Conservation (phyloP, 1,284 basidiomycete genomes). For the Cutaneotrichosporon cutaneum region DNA sequence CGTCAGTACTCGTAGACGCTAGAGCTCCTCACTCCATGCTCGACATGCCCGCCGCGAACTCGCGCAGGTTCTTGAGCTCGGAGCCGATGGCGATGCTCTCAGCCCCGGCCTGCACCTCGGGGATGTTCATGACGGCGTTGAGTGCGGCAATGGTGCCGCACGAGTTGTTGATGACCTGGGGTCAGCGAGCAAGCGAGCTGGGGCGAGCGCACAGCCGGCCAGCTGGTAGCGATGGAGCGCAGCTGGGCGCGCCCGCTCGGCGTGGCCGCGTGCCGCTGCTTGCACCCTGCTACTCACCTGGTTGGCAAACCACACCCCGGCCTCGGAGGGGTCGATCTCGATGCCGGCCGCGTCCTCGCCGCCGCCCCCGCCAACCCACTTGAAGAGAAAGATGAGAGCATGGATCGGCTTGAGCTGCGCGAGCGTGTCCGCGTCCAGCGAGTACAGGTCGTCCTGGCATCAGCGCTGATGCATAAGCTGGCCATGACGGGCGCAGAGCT, state of each 20-base stretch:
- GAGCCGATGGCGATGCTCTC: conserved; percentile 33
- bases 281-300: conserved; percentile 55
- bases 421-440: conserved; percentile 71
- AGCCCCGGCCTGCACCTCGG: background rate
- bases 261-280: no score
- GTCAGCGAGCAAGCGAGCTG: background rate
- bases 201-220: background rate
- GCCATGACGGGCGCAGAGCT: no score
- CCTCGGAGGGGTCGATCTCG: conserved; percentile 64
- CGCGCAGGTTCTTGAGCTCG: conserved; percentile 70
- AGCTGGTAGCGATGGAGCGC: background rate
- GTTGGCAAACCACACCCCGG: conserved; percentile 81
- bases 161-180: conserved; percentile 79
- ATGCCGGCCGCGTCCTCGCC: conserved; percentile 53
- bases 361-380: conserved; percentile 66
- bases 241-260: background rate
- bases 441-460: conserved; percentile 73
- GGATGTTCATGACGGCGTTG: conserved; percentile 86
- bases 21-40: conserved; percentile 59
- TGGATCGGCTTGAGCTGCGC: conserved; percentile 72
- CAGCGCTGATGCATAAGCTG: background rate
- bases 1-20: background rate
- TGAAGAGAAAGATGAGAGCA: conserved; percentile 89
- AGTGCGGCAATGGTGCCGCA: conserved; percentile 89
- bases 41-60: conserved; percentile 79